Percentiles rank a stretch among this genome's conserved stretches.
Conservation (phyloP, 129 eudicot genomes). For the Calendula officinalis region DNA sequence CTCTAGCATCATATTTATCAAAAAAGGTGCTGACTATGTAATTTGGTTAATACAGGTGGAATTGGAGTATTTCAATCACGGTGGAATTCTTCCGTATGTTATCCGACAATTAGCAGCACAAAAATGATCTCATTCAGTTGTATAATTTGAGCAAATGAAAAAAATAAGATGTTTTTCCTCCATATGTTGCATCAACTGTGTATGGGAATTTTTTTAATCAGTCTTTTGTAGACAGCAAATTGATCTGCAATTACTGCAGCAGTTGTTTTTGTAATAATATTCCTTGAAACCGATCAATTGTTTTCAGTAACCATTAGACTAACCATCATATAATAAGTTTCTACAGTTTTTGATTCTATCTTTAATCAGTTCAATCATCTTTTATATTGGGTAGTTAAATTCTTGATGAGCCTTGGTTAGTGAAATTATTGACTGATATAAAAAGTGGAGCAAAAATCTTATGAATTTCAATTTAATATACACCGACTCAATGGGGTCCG, state of each 20-base stretch:
- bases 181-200: slow-evolving; percentile 10
- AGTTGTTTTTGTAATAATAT: slow-evolving; percentile 20
- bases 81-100: slow-evolving; percentile 38
- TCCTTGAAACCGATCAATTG: not conserved
- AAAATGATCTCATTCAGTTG: slow-evolving; percentile 21
- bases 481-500: no score
- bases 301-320: no score
- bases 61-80: slow-evolving; percentile 70
- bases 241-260: slow-evolving; percentile 19
- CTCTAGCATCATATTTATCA: not conserved
- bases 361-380: no score
- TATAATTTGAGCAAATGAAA: slow-evolving; percentile 27
- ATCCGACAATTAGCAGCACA: slow-evolving; percentile 44
- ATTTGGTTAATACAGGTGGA: slow-evolving; percentile 50
- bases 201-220: not conserved
- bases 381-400: no score
- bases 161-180: slow-evolving; percentile 17
- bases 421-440: no score
- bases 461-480: no score
- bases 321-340: no score
- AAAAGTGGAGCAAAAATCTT: no score
- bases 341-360: no score
- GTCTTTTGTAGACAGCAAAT: not conserved
- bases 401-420: no score
- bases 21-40: not conserved